Conservation (phyloP, 1,284 basidiomycete genomes). For the Cutaneotrichosporon cutaneum region DNA sequence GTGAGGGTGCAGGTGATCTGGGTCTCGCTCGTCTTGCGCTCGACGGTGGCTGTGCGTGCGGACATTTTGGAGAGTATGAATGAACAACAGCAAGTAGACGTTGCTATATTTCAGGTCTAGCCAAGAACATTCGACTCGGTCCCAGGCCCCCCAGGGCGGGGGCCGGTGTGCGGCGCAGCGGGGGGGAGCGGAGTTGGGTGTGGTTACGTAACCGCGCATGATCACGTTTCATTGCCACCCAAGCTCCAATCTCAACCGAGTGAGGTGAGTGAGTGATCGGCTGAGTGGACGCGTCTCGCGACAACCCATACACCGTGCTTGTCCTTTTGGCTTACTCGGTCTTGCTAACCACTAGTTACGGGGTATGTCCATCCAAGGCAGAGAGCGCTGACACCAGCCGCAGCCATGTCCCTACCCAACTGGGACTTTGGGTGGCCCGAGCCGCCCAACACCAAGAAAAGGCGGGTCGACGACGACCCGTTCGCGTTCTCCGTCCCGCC, state of each 20-base stretch:
- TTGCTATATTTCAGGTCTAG: not conserved
- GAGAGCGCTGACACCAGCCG: not conserved
- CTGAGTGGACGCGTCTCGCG: too few species aligned
- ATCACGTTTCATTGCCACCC: too few species aligned
- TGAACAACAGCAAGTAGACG: not conserved
- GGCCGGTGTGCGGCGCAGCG: too few species aligned
- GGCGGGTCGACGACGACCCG: not conserved
- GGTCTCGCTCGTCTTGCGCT: constrained; percentile 90
- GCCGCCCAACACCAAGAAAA: not conserved
- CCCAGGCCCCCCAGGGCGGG: not conserved
- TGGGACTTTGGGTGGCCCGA: not conserved
- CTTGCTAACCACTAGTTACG: too few species aligned
- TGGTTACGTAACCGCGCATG: too few species aligned
- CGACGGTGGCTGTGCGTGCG: constrained; percentile 64
- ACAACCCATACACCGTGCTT: too few species aligned
- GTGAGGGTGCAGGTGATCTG: constrained; percentile 77
- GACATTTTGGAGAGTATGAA: constrained; percentile 26
- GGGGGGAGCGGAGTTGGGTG: not conserved
- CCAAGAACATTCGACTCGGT: constrained; percentile 3
- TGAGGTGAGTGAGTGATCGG: too few species aligned
- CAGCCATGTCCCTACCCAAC: constrained; percentile 1
- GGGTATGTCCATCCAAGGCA: too few species aligned
- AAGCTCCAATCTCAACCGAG: too few species aligned
- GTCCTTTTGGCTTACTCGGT: too few species aligned
- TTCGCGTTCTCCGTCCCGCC: not conserved